A percentile compares a stretch with the other conserved stretches of the same genome.
Conservation (phyloP, 257 asterid species). For the Mitragyna speciosa region DNA sequence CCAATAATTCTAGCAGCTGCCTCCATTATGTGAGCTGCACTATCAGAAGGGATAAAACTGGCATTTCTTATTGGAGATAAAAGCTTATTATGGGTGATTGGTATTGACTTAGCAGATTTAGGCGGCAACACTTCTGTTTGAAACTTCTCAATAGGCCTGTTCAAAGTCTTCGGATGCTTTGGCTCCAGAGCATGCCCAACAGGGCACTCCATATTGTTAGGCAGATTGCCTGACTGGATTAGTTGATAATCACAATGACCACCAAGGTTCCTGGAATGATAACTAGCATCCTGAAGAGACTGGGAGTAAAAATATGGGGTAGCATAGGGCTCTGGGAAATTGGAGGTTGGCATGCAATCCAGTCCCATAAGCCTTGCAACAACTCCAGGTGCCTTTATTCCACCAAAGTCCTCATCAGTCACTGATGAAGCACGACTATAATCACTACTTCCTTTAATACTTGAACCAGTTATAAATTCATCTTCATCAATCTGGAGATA, state of each 20-base stretch:
- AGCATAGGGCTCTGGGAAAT: constrained; percentile 44
- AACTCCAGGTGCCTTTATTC: constrained; percentile 62
- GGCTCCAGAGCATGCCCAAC: constrained; percentile 28
- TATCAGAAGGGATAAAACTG: constrained; percentile 45
- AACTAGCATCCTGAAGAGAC: constrained; percentile 47
- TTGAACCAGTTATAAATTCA: constrained; percentile 45
- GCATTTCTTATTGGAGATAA: constrained; percentile 79
- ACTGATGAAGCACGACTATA: constrained; percentile 77
- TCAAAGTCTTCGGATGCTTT: constrained; percentile 37
- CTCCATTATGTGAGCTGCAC: constrained; percentile 88
- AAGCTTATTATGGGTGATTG: constrained; percentile 79
- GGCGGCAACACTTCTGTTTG: constrained; percentile 84
- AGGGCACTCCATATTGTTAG: constrained; percentile 24
- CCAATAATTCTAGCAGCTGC: constrained; percentile 82
- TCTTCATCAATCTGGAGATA: constrained; percentile 59
- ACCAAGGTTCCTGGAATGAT: constrained; percentile 30
- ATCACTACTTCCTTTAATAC: constrained; percentile 66
- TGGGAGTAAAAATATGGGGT: constrained; percentile 54
- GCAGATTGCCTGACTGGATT: constrained; percentile 39
- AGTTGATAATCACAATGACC: constrained; percentile 36
- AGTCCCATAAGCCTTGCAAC: constrained; percentile 99
- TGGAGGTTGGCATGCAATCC: constrained; percentile 73
- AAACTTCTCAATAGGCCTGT: constrained; percentile 67
- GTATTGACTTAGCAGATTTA: constrained; percentile 83
- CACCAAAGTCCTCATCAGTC: constrained; percentile 64